Evolutionary conservation across 139 green algal genomes (phyloP).

Genomic region (Micromonas commoda): DNA sequence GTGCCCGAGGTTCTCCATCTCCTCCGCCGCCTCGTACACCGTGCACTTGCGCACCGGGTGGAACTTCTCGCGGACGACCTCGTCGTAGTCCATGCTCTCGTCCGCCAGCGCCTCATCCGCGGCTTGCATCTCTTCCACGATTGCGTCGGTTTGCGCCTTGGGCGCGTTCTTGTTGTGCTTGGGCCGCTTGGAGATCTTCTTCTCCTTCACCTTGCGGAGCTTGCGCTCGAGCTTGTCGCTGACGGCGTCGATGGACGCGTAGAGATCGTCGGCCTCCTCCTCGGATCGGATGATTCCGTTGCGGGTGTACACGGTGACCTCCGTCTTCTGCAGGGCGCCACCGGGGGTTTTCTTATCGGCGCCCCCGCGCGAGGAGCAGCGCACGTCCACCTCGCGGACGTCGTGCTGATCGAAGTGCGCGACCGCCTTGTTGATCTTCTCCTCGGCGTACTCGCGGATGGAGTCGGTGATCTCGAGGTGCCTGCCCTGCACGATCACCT

Average conservation of each 20-base stretch:
- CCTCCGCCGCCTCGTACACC: constrained; percentile 10
- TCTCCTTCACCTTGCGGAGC: constrained; percentile 35
- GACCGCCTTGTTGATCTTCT: constrained; percentile 5
- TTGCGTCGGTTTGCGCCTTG: background rate
- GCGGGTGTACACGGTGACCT: constrained; percentile 11
- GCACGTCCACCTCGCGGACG: constrained; percentile 9
- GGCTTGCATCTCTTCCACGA: background rate
- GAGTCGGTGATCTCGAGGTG: constrained; percentile 14
- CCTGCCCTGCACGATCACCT: constrained; percentile 4
- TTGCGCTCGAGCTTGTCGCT: constrained; percentile 18
- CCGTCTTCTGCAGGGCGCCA: background rate
- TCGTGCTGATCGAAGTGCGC: constrained; percentile 7
- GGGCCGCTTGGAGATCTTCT: background rate
- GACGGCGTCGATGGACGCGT: constrained; percentile 26
- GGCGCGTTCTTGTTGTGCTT: background rate
- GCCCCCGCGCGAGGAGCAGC: background rate
- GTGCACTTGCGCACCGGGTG: background rate
- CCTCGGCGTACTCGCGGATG: background rate
- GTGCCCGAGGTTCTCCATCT: constrained; percentile 18
- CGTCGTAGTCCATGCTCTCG: background rate
- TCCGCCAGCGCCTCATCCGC: background rate
- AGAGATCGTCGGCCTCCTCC: constrained; percentile 13
- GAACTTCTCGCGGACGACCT: background rate
- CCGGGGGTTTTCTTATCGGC: background rate
- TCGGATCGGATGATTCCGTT: background rate